Evolutionary conservation across 116 monocot species (phyloP), one percentile per base, ranked within the genome.

Genomic region (Papilionanthe hybrid): DNA sequence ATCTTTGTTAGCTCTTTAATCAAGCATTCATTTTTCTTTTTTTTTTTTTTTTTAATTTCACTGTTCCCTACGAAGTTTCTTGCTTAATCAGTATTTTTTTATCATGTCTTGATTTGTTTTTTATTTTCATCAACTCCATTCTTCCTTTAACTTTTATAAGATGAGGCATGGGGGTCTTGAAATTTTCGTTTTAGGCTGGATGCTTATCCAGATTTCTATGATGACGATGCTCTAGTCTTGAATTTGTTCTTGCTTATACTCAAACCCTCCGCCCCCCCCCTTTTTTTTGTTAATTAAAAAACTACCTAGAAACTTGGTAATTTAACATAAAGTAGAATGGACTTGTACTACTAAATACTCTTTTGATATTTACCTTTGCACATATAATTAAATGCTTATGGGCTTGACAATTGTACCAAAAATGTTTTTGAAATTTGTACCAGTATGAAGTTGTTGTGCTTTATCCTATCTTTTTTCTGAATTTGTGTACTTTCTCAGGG

Each of bases 401-500:
- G 32, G 37, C 37, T 69, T 69, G 37, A 20, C 28, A 27, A 65
- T 65, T 11, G 25, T 25, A 10, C 25, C 17, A 65, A 65, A 65
- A 69, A 32, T 32, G 37, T 13, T 37, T 15, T 69, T 17, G 9
- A 15, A 5, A 3, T 32, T 13, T 69, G 32, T 37, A 69, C 5
- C 37, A 15, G 2, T 69, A 37, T 69, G 32, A 69, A 66, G 9
- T 28, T 25, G 9, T 65, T 37, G 37, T 37, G 37, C 68, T 11
- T 58, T 23, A 60, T 32, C 32, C 29, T 42, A 79, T 20, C 12
- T 45, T 41, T 8, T 22, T 44, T 73, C 22, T 43, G 19, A 44
- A n/a, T 73, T 73, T 7, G 5, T 69, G 32, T 69, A 69, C 37
- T 69, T 69, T 42, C 60, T 28, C 84, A 91, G 88, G 48, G 50